Percentiles rank a stretch among this genome's conserved stretches.
Evolutionary conservation across 768 basidiomycete genomes (phyloP).

Genomic region (Pholiota conissans): DNA sequence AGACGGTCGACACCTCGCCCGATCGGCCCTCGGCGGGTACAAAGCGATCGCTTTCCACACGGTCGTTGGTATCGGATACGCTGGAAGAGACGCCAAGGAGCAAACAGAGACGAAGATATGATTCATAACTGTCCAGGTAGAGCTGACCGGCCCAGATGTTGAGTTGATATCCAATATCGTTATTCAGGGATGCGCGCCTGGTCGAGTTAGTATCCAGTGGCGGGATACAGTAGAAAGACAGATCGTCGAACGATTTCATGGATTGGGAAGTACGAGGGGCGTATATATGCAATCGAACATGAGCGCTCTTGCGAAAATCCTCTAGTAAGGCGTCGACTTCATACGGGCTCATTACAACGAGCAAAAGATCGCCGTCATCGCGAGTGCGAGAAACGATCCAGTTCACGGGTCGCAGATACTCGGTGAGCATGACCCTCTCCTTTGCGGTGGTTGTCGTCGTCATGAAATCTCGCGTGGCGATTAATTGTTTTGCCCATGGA

Average conservation of each 20-base stretch:
- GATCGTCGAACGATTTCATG: constrained; percentile 38
- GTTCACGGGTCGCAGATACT: constrained; percentile 38
- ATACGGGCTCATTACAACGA: constrained; percentile 40
- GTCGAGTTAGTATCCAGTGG: constrained; percentile 9
- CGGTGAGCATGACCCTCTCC: constrained; percentile 14
- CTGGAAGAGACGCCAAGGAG: constrained; percentile 33
- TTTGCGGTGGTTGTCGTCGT: constrained; percentile 23
- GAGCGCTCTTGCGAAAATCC: constrained; percentile 28
- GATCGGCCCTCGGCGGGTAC: constrained; percentile 20
- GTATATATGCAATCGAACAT: constrained; percentile 42
- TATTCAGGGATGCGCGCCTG: constrained; percentile 14
- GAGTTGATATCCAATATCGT: constrained; percentile 28
- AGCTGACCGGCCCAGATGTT: constrained; percentile 48
- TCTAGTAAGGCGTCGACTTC: constrained; percentile 39
- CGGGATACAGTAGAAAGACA: constrained; percentile 31
- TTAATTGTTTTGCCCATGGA: constrained; percentile 24
- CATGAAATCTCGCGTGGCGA: constrained; percentile 35
- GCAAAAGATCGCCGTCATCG: neutral
- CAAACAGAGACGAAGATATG: constrained; percentile 34
- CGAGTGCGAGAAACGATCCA: constrained; percentile 38
- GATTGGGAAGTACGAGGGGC: constrained; percentile 33
- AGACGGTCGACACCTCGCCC: constrained; percentile 14
- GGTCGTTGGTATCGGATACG: constrained; percentile 12
- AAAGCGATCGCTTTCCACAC: constrained; percentile 30
- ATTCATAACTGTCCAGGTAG: constrained; percentile 31